phyloP scores from a whole-genome alignment of 1,284 basidiomycete genomes.

The Rhizopogon hawkerae region DNA sequence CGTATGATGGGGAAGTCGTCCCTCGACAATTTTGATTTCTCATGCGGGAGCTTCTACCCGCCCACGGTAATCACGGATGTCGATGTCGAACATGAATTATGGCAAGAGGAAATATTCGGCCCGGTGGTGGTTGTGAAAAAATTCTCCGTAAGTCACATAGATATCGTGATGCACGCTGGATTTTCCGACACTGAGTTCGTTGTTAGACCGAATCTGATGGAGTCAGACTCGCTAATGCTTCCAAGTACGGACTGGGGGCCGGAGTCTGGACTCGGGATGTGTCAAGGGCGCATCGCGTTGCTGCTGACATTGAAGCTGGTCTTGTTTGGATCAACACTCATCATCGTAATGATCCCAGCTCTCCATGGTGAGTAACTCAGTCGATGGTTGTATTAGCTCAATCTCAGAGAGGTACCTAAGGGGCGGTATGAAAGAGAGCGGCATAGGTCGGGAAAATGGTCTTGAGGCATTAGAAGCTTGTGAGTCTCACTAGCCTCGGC shows the following conservation, averaged over 20 bases:
- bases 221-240: conserved; percentile 61
- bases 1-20: conserved; percentile 50
- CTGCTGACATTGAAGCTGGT: conserved; percentile 60
- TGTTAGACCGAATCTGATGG: conserved; percentile 56
- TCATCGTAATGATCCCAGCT: conserved; percentile 80
- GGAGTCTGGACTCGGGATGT: conserved; percentile 73
- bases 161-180: neutral
- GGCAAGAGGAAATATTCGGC: conserved; percentile 77
- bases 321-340: conserved; percentile 82
- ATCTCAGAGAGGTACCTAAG: conserved; percentile 26
- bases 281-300: conserved; percentile 63
- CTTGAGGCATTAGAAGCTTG: conserved; percentile 70
- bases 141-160: conserved; percentile 42
- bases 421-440: conserved; percentile 82
- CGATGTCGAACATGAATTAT: conserved; percentile 52
- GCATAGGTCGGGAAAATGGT: conserved; percentile 76
- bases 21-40: conserved; percentile 63
- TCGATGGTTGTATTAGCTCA: neutral
- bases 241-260: conserved; percentile 72
- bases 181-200: conserved; percentile 1
- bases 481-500: conserved; percentile 27
- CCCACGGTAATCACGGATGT: conserved; percentile 66
- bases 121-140: conserved; percentile 65
- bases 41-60: conserved; percentile 62
- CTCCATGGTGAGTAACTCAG: conserved; percentile 56